These are phyloP conservation scores for Rhododendron griersonianum DNA, from an alignment of 148 eudicot species.

Conservation along the genomic window DNA sequence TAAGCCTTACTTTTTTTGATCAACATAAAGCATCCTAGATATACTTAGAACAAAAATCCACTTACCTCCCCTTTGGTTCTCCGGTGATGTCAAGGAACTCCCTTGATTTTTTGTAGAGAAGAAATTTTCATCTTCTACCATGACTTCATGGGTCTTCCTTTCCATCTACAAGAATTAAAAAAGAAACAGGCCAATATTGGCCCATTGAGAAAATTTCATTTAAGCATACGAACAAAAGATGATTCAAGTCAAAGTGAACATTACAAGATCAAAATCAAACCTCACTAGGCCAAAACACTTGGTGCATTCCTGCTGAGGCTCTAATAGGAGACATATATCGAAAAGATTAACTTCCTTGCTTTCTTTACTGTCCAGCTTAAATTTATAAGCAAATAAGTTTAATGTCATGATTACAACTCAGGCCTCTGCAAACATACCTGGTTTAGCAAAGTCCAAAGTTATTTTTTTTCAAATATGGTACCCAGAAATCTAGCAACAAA, in stretches of 20 bases:
- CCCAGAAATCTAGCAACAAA: constrained; percentile 64
- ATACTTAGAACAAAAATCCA: constrained; percentile 97
- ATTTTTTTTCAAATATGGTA: neutral
- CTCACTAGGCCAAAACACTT: too few species aligned
- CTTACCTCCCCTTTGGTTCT: constrained; percentile 55
- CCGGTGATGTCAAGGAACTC: constrained; percentile 56
- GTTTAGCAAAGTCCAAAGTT: neutral
- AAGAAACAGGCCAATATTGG: neutral
- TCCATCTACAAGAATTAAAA: constrained; percentile 49
- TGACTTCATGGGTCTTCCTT: constrained; percentile 76
- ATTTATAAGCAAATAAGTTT: neutral
- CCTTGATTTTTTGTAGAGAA: constrained; percentile 44
- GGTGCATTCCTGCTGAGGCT: too few species aligned
- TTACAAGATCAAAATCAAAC: too few species aligned
- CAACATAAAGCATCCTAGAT: constrained; percentile 71
- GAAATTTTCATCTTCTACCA: constrained; percentile 58
- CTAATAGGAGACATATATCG: too few species aligned
- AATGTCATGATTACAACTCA: neutral
- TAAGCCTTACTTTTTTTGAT: constrained; percentile 82
- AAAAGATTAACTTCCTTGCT: too few species aligned
- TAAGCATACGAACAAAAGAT: too few species aligned
- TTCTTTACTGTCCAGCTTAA: too few species aligned
- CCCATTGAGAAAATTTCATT: too few species aligned
- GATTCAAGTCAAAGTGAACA: too few species aligned
- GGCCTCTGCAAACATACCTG: neutral